phyloP scores from a whole-genome alignment of 2,329 filamentous ascomycete species.

The Sclerotinia minor region DNA sequence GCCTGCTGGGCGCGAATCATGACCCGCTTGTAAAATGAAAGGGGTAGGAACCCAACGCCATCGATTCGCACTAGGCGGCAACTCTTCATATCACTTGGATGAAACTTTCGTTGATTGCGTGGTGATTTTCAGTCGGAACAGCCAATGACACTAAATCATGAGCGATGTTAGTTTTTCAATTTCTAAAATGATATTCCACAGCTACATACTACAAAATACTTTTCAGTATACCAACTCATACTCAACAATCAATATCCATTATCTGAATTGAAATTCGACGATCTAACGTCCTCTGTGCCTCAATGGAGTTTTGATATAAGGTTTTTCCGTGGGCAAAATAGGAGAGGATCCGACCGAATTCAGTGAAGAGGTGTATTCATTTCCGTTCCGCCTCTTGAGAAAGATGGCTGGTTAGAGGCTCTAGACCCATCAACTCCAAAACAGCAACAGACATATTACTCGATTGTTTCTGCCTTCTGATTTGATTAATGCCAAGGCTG shows the following conservation, averaged over 20 bases:
- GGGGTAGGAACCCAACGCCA: neutral
- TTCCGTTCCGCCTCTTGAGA: neutral
- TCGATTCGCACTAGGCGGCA: neutral
- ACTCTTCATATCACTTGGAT: neutral
- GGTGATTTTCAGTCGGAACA: neutral
- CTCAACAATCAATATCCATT: neutral
- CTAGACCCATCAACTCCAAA: neutral
- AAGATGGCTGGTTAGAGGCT: neutral
- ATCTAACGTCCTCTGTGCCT: neutral
- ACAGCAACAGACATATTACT: constrained; percentile 12
- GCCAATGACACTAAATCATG: neutral
- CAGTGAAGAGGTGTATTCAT: neutral
- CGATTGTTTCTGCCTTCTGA: constrained; percentile 10
- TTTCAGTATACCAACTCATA: neutral
- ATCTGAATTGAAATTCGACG: neutral
- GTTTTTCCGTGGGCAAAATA: neutral
- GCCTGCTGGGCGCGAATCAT: constrained; percentile 1
- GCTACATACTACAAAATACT: neutral
- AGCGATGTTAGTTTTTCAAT: neutral
- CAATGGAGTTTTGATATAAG: no score
- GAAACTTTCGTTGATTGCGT: neutral
- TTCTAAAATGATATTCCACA: neutral
- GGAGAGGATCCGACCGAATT: neutral
- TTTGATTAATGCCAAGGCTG: constrained; percentile 12
- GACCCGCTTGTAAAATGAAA: constrained; percentile 10